Conservation (phyloP, 2,329 filamentous ascomycete species). For the Fusarium torreyae region DNA sequence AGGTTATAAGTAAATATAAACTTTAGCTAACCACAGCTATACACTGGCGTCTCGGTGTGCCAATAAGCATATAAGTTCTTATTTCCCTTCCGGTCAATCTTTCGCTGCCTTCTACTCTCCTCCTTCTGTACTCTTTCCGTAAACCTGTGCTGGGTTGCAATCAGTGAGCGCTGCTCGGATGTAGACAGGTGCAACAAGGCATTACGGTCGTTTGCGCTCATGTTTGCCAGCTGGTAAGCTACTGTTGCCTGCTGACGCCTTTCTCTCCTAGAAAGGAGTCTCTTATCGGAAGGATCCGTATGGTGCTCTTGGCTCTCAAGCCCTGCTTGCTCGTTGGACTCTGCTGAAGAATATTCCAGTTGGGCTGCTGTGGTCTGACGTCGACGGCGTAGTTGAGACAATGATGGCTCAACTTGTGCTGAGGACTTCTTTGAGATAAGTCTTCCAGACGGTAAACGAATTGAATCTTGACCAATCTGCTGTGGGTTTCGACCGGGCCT, state of each 20-base stretch:
- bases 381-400: rapidly evolving
- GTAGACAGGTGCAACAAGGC: conserved; percentile 15
- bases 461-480: neutral
- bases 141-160: conserved; percentile 1
- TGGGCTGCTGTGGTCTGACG: rapidly evolving
- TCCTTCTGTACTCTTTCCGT: conserved; percentile 23
- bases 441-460: conserved; percentile 10
- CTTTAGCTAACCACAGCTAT: conserved; percentile 13
- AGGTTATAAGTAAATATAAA: no score
- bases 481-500: rapidly evolving
- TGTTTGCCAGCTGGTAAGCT: neutral
- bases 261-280: neutral
- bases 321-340: rapidly evolving
- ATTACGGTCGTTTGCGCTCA: conserved; percentile 3
- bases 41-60: conserved; percentile 23
- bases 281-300: rapidly evolving
- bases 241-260: conserved; percentile 1
- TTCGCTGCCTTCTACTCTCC: conserved; percentile 15
- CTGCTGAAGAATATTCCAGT: neutral
- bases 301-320: rapidly evolving
- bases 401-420: neutral
- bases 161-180: conserved; percentile 16
- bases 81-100: conserved; percentile 15
- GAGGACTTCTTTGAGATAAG: conserved; percentile 24
- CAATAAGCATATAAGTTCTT: conserved; percentile 32